Evolutionary conservation across 495 filamentous ascomycete genomes (phyloP), one percentile per base, ranked within the genome.

Genomic region (Barbatosphaeria neglecta): DNA sequence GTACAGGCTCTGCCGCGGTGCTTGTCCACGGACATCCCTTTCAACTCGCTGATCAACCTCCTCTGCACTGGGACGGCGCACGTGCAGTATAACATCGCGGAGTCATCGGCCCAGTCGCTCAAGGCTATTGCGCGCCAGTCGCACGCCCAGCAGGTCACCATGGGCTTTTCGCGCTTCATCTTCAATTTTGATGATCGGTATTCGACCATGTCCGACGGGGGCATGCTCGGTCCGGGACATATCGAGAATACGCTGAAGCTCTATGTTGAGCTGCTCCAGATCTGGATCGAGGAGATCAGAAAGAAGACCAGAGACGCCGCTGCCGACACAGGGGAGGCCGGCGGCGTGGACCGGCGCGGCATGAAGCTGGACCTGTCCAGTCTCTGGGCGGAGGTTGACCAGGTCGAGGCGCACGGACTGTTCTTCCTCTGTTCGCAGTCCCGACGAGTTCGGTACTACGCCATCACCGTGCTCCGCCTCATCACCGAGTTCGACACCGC

Each of bases 351-450:
- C 15, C 77, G 75, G 48, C 66, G 76, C 13, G 75, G 74, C 4
- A 73, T 88, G 43, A 87, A 90, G 46, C 72, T 97, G 20, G 92
- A 98, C 60, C 64, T 90, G 31, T 92, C 89, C 1, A 83, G 80
- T 45, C 81, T 93, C 13, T 85, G 87, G 65, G 86, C 86, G 4
- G 84, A 96, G 51, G 89, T 97, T 15, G 93, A 99, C 53, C 90
- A 96, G 56, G 84, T 97, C 35, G 92, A 99, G 59, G 90, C 90
- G 16, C 90, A 96, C 60, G 92, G 93, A 1, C 64, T 99, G n/a
- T 97, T 99, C 71, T 97, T 99, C 60, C 65, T 99, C 4, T 97
- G 93, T 60, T 97, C 92, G 0, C 93, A 96, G 50, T 96, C 92
- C 9, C 75, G 86, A 47, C 76, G 82, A 31, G 92, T 99, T 20